phyloP scores from a whole-genome alignment of 75 land plant species.

The Chamaecyparis obtusa region DNA sequence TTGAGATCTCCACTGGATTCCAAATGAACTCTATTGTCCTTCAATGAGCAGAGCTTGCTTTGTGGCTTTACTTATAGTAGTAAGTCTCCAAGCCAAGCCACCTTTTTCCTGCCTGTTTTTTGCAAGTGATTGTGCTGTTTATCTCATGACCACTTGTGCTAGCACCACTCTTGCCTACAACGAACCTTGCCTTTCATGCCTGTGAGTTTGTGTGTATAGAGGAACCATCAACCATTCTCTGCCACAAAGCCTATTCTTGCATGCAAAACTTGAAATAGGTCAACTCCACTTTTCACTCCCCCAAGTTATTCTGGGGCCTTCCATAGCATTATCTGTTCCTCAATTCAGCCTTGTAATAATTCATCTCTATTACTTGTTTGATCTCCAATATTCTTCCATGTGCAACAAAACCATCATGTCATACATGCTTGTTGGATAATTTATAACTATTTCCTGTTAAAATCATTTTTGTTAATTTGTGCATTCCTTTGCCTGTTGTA shows the following conservation, averaged over 20 bases:
- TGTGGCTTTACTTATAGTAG: background rate
- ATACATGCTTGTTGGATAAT: background rate
- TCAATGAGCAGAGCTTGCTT: background rate
- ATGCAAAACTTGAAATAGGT: background rate
- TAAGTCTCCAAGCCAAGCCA: too few species aligned
- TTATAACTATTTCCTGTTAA: background rate
- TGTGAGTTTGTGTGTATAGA: too few species aligned
- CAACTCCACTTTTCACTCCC: too few species aligned
- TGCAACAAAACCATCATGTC: background rate
- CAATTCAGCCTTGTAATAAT: background rate
- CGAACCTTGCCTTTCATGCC: too few species aligned
- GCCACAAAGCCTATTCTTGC: background rate
- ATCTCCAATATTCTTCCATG: background rate
- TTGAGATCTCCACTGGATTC: too few species aligned
- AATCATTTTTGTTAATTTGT: background rate
- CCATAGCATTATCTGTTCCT: background rate
- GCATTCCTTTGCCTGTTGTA: background rate
- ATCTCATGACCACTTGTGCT: too few species aligned
- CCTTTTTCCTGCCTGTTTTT: too few species aligned
- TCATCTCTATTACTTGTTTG: background rate
- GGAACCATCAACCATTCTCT: too few species aligned
- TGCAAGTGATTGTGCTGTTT: too few species aligned
- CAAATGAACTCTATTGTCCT: background rate
- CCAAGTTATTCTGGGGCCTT: background rate
- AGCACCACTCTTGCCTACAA: too few species aligned